These are phyloP conservation scores for Cymbidium sinense DNA, from an alignment of 106 monocot genomes.

Conservation along the genomic window DNA sequence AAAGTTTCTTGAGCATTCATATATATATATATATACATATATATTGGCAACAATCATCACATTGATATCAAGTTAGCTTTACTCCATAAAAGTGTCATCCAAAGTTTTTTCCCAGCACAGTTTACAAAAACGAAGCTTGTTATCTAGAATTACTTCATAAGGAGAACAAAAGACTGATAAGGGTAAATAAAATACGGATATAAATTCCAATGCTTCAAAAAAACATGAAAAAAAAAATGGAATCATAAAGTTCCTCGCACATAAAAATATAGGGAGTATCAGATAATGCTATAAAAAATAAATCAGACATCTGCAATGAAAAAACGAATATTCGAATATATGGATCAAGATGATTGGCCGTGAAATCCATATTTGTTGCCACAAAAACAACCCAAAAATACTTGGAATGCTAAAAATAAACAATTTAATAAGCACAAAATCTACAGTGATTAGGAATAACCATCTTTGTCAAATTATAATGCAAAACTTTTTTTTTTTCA, in stretches of 20 bases:
- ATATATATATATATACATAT: too few relatives aligned
- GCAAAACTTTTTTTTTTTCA: not conserved
- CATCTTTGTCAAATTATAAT: not conserved
- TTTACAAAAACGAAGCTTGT: not conserved
- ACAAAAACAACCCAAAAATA: not conserved
- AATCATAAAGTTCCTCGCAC: not conserved
- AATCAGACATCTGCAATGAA: not conserved
- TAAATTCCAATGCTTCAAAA: not conserved
- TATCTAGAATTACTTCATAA: not conserved
- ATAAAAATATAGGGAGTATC: not conserved
- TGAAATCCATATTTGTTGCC: not conserved
- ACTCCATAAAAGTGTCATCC: too few relatives aligned
- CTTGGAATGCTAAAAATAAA: not conserved
- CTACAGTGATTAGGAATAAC: not conserved
- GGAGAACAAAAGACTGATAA: not conserved
- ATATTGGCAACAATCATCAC: not conserved
- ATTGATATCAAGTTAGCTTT: not conserved
- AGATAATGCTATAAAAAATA: not conserved
- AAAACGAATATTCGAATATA: not conserved
- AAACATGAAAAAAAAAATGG: not conserved
- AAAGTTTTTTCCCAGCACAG: not conserved
- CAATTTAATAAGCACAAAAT: not conserved
- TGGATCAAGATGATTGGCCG: not conserved
- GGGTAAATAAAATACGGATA: not conserved
- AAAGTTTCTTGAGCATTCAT: too few relatives aligned